Evolutionary conservation across 2,329 filamentous ascomycete species (phyloP), one percentile per base, ranked within the genome.

Genomic region (Ilyonectria robusta): DNA sequence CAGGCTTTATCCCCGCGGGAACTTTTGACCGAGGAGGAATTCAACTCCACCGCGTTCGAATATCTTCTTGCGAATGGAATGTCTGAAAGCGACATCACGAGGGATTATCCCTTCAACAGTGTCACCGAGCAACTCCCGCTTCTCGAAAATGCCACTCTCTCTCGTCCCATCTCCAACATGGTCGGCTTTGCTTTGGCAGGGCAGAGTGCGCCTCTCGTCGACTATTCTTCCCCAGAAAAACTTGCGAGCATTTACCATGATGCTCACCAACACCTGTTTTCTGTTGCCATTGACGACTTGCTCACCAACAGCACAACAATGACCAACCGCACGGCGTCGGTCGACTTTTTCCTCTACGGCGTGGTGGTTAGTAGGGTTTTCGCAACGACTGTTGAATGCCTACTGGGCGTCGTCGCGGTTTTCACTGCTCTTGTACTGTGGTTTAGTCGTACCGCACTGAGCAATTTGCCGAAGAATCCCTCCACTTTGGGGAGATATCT

Each of bases 41-140:
- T 83, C 66, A 83, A 83, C 31, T 57, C 68, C 0, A 77, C 79
- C 0, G 78, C 79, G 0, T 80, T 83, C 15, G 80, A 83, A 29
- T 78, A 68, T n/a, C 59, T 82, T 0, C 23, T 83, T 0, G 75
- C 64, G 0, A 77, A 74, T 1, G 80, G 80, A 0, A 73, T 79
- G 23, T 55, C 74, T 0, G 35, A 75, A 0, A 48, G 62, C 0
- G 37, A 57, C 0, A 56, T 71, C 0, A 9, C 19, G 0, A 53
- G 70, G 4, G 81, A 82, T 3, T 73, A 50, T 2, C 75, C 78
- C 0, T 73, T 76, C 7, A 59, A 47, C 0, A 4, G 10, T 0
- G 65, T 78, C 0, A 53, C 81, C 0, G 76, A 82, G 0, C 76
- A 79, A 2, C 64, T 73, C 1, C 59, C 74, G 0, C 67, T 70